Evolutionary conservation across 2,329 filamentous ascomycete species (phyloP).

Genomic region (Escovopsis sp.): DNA sequence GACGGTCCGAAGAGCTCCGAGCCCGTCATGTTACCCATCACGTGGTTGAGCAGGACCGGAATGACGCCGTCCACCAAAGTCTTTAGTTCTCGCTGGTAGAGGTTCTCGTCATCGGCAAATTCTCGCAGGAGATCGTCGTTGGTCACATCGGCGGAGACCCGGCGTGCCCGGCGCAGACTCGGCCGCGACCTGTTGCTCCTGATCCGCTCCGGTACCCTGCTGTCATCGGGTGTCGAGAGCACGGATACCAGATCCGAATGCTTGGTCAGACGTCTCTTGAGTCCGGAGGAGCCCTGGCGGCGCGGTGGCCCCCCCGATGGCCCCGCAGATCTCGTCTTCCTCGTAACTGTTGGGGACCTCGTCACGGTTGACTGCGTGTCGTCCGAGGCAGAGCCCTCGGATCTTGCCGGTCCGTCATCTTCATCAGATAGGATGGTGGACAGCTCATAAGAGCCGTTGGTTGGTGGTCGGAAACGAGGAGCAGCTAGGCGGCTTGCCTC

Average conservation of each 20-base stretch:
- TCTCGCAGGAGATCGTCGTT: slow-evolving; percentile 65
- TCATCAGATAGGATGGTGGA: slow-evolving; percentile 33
- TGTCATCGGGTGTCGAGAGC: slow-evolving; percentile 55
- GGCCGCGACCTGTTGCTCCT: slow-evolving; percentile 62
- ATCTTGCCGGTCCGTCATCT: slow-evolving; percentile 10
- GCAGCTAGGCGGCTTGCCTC: slow-evolving; percentile 16
- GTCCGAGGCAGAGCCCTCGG: slow-evolving; percentile 31
- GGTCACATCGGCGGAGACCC: slow-evolving; percentile 50
- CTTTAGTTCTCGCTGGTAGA: slow-evolving; percentile 81
- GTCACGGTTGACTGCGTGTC: slow-evolving; percentile 34
- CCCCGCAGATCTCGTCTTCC: slow-evolving; percentile 12
- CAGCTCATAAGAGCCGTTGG: slow-evolving; percentile 38
- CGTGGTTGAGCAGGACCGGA: slow-evolving; percentile 75
- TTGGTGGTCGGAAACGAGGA: slow-evolving; percentile 31
- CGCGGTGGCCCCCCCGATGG: slow-evolving; percentile 9
- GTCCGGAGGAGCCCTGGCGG: slow-evolving; percentile 28
- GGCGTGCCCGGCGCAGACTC: slow-evolving; percentile 62
- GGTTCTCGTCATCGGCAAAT: slow-evolving; percentile 66
- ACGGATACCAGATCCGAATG: slow-evolving; percentile 92
- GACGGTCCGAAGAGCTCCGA: slow-evolving; percentile 53
- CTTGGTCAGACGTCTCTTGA: slow-evolving; percentile 69
- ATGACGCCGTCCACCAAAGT: slow-evolving; percentile 92
- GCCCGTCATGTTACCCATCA: slow-evolving; percentile 54
- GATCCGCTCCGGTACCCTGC: slow-evolving; percentile 40
- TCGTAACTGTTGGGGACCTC: slow-evolving; percentile 11